These are phyloP conservation scores for Pleurotus sapidus DNA, from an alignment of 768 basidiomycete genomes.

Conservation along the genomic window DNA sequence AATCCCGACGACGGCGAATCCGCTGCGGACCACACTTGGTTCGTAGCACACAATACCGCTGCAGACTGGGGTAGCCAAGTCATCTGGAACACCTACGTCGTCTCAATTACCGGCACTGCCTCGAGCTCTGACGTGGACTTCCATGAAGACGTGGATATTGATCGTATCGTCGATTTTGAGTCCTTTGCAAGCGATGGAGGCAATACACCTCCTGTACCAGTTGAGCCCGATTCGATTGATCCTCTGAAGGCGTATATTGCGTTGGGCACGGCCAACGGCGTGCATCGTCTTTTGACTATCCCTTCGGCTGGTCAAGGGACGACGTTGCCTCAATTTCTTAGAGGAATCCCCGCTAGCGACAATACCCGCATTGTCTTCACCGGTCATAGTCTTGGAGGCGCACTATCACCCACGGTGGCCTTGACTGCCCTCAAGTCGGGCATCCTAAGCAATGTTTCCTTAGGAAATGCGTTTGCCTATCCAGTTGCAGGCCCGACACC, in stretches of 20 bases:
- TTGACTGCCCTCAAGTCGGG: neutral
- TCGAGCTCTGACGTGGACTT: neutral
- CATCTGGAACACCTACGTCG: slow-evolving; percentile 1
- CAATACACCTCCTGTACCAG: neutral
- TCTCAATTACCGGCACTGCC: slow-evolving; percentile 4
- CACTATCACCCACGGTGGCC: neutral
- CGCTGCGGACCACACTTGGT: slow-evolving; percentile 2
- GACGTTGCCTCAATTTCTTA: neutral
- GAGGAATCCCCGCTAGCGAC: neutral
- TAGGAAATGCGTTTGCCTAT: neutral
- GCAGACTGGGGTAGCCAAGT: neutral
- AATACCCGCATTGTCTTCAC: slow-evolving; percentile 2
- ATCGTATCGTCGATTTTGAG: neutral
- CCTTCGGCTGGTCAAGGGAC: neutral
- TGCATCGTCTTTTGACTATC: neutral
- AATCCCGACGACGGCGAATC: neutral
- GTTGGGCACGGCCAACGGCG: neutral
- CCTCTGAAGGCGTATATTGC: neutral
- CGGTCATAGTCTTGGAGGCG: slow-evolving; percentile 7
- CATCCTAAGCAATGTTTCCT: neutral
- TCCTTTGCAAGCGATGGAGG: neutral
- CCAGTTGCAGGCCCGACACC: neutral
- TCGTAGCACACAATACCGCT: neutral
- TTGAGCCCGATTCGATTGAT: neutral
- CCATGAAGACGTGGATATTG: neutral